A percentile compares a stretch with the other conserved stretches of the same genome.
Conservation (phyloP, 2,329 filamentous ascomycete species). For the Bertia moriformis region DNA sequence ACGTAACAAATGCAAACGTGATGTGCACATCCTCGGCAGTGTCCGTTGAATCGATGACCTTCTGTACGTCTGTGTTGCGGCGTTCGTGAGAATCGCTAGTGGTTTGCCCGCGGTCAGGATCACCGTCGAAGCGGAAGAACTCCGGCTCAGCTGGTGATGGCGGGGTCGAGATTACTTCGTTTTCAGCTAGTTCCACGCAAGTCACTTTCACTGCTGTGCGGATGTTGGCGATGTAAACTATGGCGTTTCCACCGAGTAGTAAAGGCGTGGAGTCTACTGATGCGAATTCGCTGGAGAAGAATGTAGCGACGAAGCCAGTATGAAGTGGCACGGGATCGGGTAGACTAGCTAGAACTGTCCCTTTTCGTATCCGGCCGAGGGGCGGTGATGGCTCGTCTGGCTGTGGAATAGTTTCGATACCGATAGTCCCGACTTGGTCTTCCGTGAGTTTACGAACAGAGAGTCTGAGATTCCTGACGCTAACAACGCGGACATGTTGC, state of each 20-base stretch:
- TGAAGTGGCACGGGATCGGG: neutral
- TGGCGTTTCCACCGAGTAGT: slow-evolving; percentile 1
- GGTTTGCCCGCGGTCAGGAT: neutral
- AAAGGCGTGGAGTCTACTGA: neutral
- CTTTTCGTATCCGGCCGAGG: slow-evolving; percentile 46
- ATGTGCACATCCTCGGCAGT: neutral
- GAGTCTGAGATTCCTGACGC: slow-evolving; percentile 73
- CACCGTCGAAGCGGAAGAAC: neutral
- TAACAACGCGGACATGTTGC: slow-evolving; percentile 68
- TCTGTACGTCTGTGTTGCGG: neutral
- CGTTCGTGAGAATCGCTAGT: no score
- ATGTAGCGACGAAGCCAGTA: neutral
- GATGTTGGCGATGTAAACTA: neutral
- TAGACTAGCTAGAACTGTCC: slow-evolving; percentile 65
- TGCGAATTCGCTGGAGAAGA: neutral
- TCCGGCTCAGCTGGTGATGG: neutral
- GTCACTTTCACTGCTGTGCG: neutral
- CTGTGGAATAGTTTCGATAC: slow-evolving; percentile 45
- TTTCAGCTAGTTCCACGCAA: neutral
- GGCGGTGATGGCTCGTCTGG: slow-evolving; percentile 14
- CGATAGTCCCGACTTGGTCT: slow-evolving; percentile 82
- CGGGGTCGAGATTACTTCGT: neutral
- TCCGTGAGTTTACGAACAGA: slow-evolving; percentile 63
- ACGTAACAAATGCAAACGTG: neutral
- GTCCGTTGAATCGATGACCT: neutral